Evolutionary conservation across 1,284 basidiomycete species (phyloP).

Genomic region (Volvariella surrecta): DNA sequence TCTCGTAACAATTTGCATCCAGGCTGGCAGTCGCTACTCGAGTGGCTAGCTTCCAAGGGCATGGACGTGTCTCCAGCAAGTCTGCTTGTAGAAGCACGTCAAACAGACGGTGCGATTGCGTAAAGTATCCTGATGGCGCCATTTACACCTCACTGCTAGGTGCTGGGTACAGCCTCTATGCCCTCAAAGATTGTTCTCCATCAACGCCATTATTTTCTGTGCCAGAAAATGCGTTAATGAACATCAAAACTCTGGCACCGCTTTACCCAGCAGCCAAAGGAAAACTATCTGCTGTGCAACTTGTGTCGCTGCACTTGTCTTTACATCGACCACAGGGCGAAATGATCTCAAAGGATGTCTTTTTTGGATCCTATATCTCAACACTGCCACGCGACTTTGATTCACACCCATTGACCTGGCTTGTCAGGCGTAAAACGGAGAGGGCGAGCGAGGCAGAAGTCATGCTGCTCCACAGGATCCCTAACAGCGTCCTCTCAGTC

Average conservation of each 20-base stretch:
- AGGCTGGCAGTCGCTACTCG: constrained; percentile 43
- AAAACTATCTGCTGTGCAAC: constrained; percentile 47
- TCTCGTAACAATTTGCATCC: constrained; percentile 18
- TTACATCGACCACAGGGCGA: constrained; percentile 35
- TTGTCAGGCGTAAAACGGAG: constrained; percentile 12
- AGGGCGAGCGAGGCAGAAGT: constrained; percentile 10
- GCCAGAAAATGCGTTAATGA: constrained; percentile 63
- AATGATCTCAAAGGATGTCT: constrained; percentile 37
- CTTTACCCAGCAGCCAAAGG: constrained; percentile 36
- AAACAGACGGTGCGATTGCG: constrained; percentile 24
- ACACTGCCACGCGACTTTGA: constrained; percentile 62
- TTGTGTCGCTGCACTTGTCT: constrained; percentile 56
- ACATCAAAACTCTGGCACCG: constrained; percentile 51
- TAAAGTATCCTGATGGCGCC: constrained; percentile 1
- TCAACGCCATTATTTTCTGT: constrained; percentile 55
- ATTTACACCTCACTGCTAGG: constrained; percentile 25
- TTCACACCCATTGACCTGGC: constrained; percentile 71
- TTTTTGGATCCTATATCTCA: constrained; percentile 73
- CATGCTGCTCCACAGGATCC: constrained; percentile 34
- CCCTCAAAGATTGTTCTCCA: constrained; percentile 35
- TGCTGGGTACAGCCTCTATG: constrained; percentile 67
- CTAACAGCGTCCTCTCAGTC: constrained; percentile 38
- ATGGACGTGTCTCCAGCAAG: constrained; percentile 30
- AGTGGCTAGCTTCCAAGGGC: constrained; percentile 48
- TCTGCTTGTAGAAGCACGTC: constrained; percentile 38